Evolutionary conservation across 2,329 filamentous ascomycete genomes (phyloP).

Genomic region (Ascochyta clinopodiicola): DNA sequence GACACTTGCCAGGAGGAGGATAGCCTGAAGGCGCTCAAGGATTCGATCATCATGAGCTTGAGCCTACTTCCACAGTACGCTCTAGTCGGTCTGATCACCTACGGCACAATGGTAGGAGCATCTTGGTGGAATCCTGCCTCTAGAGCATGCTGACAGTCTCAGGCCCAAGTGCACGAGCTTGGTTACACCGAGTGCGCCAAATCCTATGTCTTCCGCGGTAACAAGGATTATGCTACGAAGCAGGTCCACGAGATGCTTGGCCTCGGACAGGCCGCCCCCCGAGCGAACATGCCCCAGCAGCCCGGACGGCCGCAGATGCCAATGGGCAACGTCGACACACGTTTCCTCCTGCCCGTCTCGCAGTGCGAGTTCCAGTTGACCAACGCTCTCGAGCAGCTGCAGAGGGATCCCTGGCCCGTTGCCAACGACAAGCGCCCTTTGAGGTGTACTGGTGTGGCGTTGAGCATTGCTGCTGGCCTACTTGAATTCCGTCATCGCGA

Average conservation of each 20-base stretch:
- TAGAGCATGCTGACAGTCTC: constrained; percentile 23
- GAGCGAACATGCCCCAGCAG: constrained; percentile 72
- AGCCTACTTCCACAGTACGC: constrained; percentile 82
- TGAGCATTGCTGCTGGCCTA: constrained; percentile 91
- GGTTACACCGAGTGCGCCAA: constrained; percentile 98
- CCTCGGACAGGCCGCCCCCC: constrained; percentile 72
- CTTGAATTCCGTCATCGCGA: constrained; percentile 96
- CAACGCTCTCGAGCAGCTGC: constrained; percentile 91
- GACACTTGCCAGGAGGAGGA: constrained; percentile 90
- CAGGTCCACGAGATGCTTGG: constrained; percentile 99
- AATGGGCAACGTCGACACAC: constrained; percentile 79
- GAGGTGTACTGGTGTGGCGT: constrained; percentile 93
- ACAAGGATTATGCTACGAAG: constrained; percentile 97
- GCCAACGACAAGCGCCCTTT: constrained; percentile 89
- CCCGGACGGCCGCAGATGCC: constrained; percentile 73
- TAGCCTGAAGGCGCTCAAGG: constrained; percentile 80
- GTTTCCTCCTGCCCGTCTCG: constrained; percentile 92
- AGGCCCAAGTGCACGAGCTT: constrained; percentile 96
- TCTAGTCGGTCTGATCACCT: constrained; percentile 83
- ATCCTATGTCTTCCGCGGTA: constrained; percentile 97
- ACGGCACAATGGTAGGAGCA: constrained; percentile 81
- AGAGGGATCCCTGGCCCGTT: constrained; percentile 97
- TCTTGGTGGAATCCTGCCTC: background rate
- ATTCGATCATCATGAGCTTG: constrained; percentile 85
- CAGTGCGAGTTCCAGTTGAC: constrained; percentile 98